Evolutionary conservation across 2,329 filamentous ascomycete genomes (phyloP).

Genomic region (Pyricularia grisea): DNA sequence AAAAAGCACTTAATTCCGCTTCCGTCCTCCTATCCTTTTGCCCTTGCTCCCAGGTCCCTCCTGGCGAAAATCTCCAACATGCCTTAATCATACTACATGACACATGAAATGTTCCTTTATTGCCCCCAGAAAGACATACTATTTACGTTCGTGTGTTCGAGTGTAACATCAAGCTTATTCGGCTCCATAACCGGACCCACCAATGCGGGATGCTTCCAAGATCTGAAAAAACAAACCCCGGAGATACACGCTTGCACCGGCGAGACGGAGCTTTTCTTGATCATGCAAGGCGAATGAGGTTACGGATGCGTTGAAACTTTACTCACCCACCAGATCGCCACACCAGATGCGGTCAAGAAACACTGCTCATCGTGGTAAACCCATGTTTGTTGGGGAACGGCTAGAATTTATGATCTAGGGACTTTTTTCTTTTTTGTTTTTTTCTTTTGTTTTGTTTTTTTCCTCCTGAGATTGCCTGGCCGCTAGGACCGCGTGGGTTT

Average conservation of each 20-base stretch:
- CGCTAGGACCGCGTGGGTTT: not conserved
- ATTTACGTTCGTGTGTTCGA: not conserved
- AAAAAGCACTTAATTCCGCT: not conserved
- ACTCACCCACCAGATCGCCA: not conserved
- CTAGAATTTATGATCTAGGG: not conserved
- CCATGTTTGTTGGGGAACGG: not conserved
- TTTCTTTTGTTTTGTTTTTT: too few species aligned
- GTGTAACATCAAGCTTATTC: not conserved
- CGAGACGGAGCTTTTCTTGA: not conserved
- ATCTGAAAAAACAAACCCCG: not conserved
- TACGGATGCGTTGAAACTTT: not conserved
- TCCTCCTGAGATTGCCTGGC: not conserved
- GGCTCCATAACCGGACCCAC: not conserved
- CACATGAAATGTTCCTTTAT: not conserved
- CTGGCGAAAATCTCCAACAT: not conserved
- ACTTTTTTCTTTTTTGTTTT: not conserved
- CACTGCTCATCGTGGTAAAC: not conserved
- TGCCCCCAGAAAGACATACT: not conserved
- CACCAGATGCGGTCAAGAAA: not conserved
- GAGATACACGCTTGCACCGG: too few species aligned
- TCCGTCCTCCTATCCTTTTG: not conserved
- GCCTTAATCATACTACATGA: not conserved
- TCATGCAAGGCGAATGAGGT: not conserved
- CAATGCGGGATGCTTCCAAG: not conserved
- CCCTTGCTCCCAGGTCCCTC: not conserved